phyloP scores from a whole-genome alignment of 2,329 filamentous ascomycete species.

The Talaromyces sp. region DNA sequence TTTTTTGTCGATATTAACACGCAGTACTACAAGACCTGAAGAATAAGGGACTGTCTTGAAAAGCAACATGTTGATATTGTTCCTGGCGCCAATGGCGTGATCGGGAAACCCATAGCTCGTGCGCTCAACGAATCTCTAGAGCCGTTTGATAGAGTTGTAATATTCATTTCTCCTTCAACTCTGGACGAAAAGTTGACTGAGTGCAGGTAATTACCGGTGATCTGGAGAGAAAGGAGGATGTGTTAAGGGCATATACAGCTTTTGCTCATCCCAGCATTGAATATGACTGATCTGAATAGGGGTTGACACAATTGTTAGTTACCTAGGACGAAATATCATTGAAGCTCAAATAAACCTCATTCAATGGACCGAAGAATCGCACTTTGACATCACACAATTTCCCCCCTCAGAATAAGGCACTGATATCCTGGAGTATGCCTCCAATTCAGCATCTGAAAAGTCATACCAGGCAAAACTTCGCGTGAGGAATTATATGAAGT shows the following conservation, averaged over 20 bases:
- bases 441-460: conserved; percentile 55
- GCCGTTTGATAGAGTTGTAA: conserved; percentile 47
- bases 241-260: conserved; percentile 54
- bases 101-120: conserved; percentile 49
- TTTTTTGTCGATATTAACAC: too few species aligned
- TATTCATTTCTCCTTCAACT: conserved; percentile 55
- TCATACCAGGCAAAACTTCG: conserved; percentile 67
- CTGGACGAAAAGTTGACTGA: conserved; percentile 43
- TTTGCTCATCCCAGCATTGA: too few species aligned
- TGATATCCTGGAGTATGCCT: conserved; percentile 56
- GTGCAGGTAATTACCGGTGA: conserved; percentile 56
- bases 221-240: conserved; percentile 47
- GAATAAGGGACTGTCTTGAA: too few species aligned
- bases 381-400: conserved; percentile 54
- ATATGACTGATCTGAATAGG: conserved; percentile 16
- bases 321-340: conserved; percentile 59
- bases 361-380: conserved; percentile 51
- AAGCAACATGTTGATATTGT: conserved; percentile 28
- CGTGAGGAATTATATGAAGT: conserved; percentile 57
- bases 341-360: conserved; percentile 58
- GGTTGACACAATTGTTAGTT: conserved; percentile 62
- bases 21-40: too few species aligned
- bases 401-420: conserved; percentile 65
- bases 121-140: conserved; percentile 39
- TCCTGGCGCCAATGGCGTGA: conserved; percentile 50